Conservation (phyloP, 768 basidiomycete genomes). For the Vararia minispora region DNA sequence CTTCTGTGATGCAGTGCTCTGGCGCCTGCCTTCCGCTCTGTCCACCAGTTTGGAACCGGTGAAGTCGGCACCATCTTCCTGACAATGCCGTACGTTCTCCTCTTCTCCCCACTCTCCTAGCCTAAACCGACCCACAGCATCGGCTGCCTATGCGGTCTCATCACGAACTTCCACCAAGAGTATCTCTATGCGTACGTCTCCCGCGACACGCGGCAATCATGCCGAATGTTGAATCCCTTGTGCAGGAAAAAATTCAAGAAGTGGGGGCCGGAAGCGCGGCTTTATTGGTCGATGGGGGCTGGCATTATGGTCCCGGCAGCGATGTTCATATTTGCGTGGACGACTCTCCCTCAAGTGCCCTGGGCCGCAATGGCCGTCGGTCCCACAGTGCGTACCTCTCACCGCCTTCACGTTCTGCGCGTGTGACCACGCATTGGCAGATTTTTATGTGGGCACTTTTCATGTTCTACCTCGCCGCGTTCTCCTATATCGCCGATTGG, state of each 20-base stretch:
- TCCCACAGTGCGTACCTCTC: slow-evolving; percentile 26
- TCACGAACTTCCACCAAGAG: slow-evolving; percentile 23
- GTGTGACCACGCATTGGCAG: too few species aligned
- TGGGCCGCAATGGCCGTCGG: slow-evolving; percentile 56
- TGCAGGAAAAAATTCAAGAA: slow-evolving; percentile 17
- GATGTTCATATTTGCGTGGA: slow-evolving; percentile 69
- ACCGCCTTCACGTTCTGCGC: too few species aligned
- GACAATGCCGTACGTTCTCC: slow-evolving; percentile 36
- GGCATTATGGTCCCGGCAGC: slow-evolving; percentile 41
- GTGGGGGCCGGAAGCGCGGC: slow-evolving; percentile 44
- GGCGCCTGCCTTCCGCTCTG: slow-evolving; percentile 37
- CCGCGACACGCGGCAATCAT: too few species aligned
- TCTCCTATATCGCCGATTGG: slow-evolving; percentile 42
- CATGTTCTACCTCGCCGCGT: slow-evolving; percentile 33
- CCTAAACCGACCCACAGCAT: slow-evolving; percentile 27
- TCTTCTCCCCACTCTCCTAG: background rate
- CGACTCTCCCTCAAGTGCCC: slow-evolving; percentile 37
- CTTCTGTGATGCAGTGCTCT: slow-evolving; percentile 37
- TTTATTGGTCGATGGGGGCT: slow-evolving; percentile 45
- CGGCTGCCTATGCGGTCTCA: slow-evolving; percentile 26
- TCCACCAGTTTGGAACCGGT: slow-evolving; percentile 52
- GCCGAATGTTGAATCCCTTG: background rate
- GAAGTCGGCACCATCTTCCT: slow-evolving; percentile 50
- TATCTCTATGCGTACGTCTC: slow-evolving; percentile 17
- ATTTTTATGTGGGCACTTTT: slow-evolving; percentile 28